Conservation (phyloP, 169 alveolate genomes). For the Plasmodium coatneyi region DNA sequence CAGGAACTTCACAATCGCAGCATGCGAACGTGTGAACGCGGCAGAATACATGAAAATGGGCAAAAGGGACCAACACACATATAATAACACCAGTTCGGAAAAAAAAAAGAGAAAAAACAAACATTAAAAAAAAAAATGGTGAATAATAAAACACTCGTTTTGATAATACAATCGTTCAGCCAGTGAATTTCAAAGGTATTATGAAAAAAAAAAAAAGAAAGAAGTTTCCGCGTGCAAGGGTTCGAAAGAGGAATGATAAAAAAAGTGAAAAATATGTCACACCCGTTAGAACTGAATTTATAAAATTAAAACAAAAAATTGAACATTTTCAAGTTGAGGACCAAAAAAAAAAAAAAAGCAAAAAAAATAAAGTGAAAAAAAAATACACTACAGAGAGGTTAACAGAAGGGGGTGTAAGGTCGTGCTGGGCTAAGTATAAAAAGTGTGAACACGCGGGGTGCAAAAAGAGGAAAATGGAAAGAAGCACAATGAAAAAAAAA, state of each 20-base stretch:
- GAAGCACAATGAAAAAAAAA: neutral
- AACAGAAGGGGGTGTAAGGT: neutral
- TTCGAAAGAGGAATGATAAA: neutral
- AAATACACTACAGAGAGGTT: neutral
- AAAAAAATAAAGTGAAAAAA: neutral
- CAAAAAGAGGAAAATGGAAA: neutral
- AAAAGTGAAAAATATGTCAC: neutral
- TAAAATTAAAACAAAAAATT: neutral
- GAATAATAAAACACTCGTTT: neutral
- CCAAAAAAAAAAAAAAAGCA: neutral
- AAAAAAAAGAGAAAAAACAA: neutral
- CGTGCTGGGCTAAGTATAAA: neutral
- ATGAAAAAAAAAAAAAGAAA: neutral
- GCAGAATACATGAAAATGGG: neutral
- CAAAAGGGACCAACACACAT: neutral
- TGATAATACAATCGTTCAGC: neutral
- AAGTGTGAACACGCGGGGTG: neutral
- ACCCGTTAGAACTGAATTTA: neutral
- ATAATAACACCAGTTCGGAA: neutral
- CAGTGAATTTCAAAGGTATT: neutral
- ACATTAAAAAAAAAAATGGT: neutral
- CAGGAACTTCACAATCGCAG: neutral
- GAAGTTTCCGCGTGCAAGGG: neutral
- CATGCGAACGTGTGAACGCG: neutral
- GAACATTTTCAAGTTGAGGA: neutral